These are phyloP conservation scores for Kazachstania africana DNA, from an alignment of 805 yeast species.

Conservation along the genomic window DNA sequence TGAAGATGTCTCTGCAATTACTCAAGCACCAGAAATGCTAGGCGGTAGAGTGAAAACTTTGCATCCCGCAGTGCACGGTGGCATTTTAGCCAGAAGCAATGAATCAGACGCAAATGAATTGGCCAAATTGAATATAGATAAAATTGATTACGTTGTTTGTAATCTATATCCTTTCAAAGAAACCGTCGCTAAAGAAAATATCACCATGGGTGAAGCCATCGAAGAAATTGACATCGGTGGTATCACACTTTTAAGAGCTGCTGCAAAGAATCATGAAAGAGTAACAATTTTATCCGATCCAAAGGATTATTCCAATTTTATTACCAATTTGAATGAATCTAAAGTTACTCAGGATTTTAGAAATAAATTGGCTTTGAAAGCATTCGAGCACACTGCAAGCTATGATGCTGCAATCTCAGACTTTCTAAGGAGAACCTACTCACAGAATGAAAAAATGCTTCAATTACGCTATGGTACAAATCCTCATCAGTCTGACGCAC, in stretches of 20 bases:
- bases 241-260: slow-evolving; percentile 92
- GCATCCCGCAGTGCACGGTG: slow-evolving; percentile 98
- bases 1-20: slow-evolving; percentile 85
- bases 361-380: slow-evolving; percentile 82
- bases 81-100: slow-evolving; percentile 86
- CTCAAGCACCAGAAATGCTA: slow-evolving; percentile 97
- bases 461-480: slow-evolving; percentile 97
- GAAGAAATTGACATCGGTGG: slow-evolving; percentile 98
- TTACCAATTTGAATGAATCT: slow-evolving; percentile 55
- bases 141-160: slow-evolving; percentile 94
- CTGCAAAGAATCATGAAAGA: slow-evolving; percentile 94
- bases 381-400: slow-evolving; percentile 96
- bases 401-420: slow-evolving; percentile 93
- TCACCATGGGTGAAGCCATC: slow-evolving; percentile 92
- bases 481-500: slow-evolving; percentile 99
- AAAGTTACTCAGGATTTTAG: slow-evolving; percentile 55
- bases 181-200: slow-evolving; percentile 88
- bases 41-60: slow-evolving; percentile 97
- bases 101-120: slow-evolving; percentile 83
- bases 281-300: slow-evolving; percentile 94
- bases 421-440: slow-evolving; percentile 91
- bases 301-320: slow-evolving; percentile 73
- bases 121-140: slow-evolving; percentile 76
- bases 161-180: slow-evolving; percentile 96
- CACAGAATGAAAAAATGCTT: slow-evolving; percentile 78